These are phyloP conservation scores for Physcomitrium patens DNA, from an alignment of 225 moss, liverwort and hornwort species.

Conservation along the genomic window DNA sequence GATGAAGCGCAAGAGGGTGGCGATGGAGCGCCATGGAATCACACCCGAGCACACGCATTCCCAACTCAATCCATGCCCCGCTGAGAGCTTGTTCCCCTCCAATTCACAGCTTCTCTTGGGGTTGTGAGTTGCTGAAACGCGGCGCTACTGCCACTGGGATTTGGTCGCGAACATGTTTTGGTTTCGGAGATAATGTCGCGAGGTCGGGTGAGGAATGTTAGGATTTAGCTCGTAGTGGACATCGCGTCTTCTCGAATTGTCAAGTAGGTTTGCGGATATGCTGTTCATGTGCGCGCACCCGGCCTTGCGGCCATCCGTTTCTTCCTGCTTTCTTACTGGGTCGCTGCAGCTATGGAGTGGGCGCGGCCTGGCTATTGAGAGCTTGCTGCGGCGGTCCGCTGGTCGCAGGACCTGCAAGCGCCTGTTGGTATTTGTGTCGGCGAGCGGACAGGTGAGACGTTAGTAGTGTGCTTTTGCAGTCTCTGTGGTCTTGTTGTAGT, in stretches of 20 bases:
- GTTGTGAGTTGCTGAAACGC: neutral
- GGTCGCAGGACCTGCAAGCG: conserved; percentile 22
- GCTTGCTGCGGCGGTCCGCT: neutral
- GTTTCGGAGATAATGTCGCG: conserved; percentile 24
- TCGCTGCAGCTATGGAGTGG: conserved; percentile 35
- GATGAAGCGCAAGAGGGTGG: no score
- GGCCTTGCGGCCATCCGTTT: neutral
- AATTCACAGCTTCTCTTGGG: no score
- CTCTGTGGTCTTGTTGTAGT: neutral
- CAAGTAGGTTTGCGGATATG: conserved; percentile 27
- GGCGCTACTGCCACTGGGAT: no score
- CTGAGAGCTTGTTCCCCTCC: neutral
- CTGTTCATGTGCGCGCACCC: conserved; percentile 37
- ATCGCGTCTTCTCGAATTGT: neutral
- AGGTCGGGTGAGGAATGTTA: neutral
- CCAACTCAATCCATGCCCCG: neutral
- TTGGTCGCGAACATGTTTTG: neutral
- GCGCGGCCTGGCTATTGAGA: conserved; percentile 6
- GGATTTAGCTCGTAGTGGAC: conserved; percentile 28
- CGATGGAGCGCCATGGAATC: no score
- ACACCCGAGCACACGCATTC: no score
- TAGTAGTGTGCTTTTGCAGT: neutral
- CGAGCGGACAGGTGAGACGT: conserved; percentile 43
- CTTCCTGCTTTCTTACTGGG: conserved; percentile 25
- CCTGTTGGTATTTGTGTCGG: conserved; percentile 31